phyloP scores from a whole-genome alignment of 2,329 filamentous ascomycete species.

The Knufia fluminis region DNA sequence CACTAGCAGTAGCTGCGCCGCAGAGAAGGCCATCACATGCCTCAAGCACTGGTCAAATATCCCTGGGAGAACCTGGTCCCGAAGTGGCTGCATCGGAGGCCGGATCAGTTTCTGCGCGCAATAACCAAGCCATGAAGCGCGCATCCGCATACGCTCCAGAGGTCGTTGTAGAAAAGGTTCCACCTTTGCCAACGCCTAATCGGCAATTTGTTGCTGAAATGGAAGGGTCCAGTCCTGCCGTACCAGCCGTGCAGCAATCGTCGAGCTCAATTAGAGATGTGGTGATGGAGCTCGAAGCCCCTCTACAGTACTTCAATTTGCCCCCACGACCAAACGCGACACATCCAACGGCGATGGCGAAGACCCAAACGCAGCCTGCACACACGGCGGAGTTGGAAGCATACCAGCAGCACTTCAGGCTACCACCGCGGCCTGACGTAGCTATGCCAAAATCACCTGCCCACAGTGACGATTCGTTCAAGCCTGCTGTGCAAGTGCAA shows the following conservation, averaged over 20 bases:
- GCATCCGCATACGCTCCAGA: conserved; percentile 4
- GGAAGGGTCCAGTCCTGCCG: conserved; percentile 10
- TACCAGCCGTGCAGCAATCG: background rate
- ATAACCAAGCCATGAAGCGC: background rate
- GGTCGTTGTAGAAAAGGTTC: background rate
- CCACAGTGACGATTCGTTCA: background rate
- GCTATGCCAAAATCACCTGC: background rate
- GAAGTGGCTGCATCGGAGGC: conserved; percentile 12
- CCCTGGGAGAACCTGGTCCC: conserved; percentile 20
- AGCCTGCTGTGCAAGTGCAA: background rate
- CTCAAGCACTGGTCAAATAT: conserved; percentile 9
- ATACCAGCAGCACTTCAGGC: conserved; percentile 14
- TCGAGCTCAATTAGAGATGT: background rate
- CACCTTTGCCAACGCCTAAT: conserved; percentile 7
- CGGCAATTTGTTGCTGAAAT: conserved; percentile 19
- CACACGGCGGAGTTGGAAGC: conserved; percentile 17
- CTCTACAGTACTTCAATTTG: conserved; percentile 15
- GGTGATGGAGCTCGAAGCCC: conserved; percentile 16
- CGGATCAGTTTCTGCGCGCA: conserved; percentile 2
- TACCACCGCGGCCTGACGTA: conserved; percentile 5
- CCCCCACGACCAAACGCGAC: conserved; percentile 13
- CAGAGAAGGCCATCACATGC: background rate
- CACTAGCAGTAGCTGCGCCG: background rate
- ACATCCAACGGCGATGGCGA: background rate
- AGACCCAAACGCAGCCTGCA: too few species aligned